Base-by-base conservation (phyloP, 2,329 filamentous ascomycete genomes). In the Colletotrichum lindemuthianum region DNA sequence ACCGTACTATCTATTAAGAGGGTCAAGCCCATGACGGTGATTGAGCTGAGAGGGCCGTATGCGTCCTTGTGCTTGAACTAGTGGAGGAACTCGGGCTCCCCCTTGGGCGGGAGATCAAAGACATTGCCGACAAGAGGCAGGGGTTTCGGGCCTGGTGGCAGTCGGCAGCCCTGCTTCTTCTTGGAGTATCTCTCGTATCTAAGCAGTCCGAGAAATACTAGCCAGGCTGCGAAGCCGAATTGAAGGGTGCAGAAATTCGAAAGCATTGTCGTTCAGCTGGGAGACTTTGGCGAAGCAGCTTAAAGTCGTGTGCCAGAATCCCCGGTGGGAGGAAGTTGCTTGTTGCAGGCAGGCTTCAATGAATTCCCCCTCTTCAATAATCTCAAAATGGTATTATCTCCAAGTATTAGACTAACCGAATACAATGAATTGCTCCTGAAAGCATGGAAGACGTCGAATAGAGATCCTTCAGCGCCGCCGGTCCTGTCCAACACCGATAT, bases 81-180 rank as follows among this genome's bases (percentile, higher is more conserved):
- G 57, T 77, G 73, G 44, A 72, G 65, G 66, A 67, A 74, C 39
- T 77, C 75, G 2, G 69, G 70, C 9, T 53, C 49, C 8, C 70
- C 73, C 2, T 66, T 54, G 1, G 74, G 69, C 1, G 82, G 82
- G n/a, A 83, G 68, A 65, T 84, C 81, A 4, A 69, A 69, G 10
- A 83, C 63, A 66, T 84, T 84, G 7, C 82, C 82, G 8, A 84
- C 41, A 2, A 84, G 51, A 0, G 80, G 79, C 12, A 79, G 66
- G 0, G 73, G 72, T 9, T 58, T 72, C 68, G 68, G 77, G 54
- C 67, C 74, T 53, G 67, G 74, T 51, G 59, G 72, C 8, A 41
- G 39, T 12, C 32, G 49, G n/a, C 6, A 40, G 10, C 39, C 39
- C 13, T 10, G 4, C 10, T 40, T 40, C 10, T 13, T 40, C 1